Base-by-base conservation (phyloP, 2,329 filamentous ascomycete genomes). In the Xylariaceae sp. region DNA sequence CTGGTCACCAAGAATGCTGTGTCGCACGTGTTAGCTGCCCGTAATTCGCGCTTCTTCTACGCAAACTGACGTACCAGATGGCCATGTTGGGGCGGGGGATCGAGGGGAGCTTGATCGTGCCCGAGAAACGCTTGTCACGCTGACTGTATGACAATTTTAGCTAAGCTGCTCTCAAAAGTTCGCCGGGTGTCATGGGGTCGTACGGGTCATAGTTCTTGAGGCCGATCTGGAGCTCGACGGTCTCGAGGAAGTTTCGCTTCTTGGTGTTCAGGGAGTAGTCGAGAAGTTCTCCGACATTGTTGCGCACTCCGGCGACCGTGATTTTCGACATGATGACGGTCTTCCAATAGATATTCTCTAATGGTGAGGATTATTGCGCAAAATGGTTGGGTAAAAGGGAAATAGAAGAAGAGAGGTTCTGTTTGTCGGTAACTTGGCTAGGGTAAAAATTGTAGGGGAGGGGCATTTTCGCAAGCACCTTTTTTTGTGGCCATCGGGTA, bases 51-150 rank as follows among this genome's bases (percentile, higher is more conserved):
- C n/a, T 26, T 26, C 22, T 26, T 11, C 22, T 26, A 26, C 6
- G 22, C 22, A 26, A 26, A 26, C 11, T 26, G 22, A 11, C 22
- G 22, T 26, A 26, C 22, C 49, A 56, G 54, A 55, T 53, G 51
- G 48, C 52, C 51, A 56, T 53, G 44, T 56, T 57, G 85, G 94
- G 93, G 68, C 89, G 89, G 62, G 90, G 93, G 61, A 97, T 79
- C 64, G 82, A 79, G 59, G 91, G 90, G 64, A 97, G 87, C 78
- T 86, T 89, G 80, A 98, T 87, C 72, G 93, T 97, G 74, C 93
- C 93, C 45, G 88, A 95, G 91, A 98, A 98, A 95, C 91, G 91
- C 91, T 98, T 98, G 80, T 98, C 93, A 89, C 93, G 91, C 85
- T 97, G 33, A 19, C 22, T 26, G 22, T 26, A 26, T 26, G 11